A percentile compares a stretch with the other conserved stretches of the same genome.
phyloP scores from a whole-genome alignment of 108 stramenopile species.

The Nitzschia inconspicua region DNA sequence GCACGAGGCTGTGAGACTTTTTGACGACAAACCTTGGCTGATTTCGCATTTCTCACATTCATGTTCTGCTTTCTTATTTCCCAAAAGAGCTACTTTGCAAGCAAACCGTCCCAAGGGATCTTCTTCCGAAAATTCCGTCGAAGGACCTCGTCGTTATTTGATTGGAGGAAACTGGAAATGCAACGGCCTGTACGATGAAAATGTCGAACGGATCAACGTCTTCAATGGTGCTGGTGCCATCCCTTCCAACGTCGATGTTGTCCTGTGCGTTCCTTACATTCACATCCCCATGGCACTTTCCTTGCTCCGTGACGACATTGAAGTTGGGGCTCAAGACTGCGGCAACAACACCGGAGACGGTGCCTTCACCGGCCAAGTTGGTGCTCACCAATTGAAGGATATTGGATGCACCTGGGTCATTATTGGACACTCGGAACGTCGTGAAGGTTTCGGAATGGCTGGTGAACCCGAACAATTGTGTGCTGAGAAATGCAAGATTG shows the following conservation, averaged over 20 bases:
- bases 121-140: conserved; percentile 7
- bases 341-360: conserved; percentile 65
- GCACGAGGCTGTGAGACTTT: no score
- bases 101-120: conserved; percentile 27
- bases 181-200: conserved; percentile 79
- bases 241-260: conserved; percentile 82
- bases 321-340: conserved; percentile 84
- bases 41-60: no score
- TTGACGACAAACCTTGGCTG: no score
- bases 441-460: conserved; percentile 90
- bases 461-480: conserved; percentile 91
- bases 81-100: conserved; percentile 17
- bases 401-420: conserved; percentile 97
- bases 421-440: conserved; percentile 97
- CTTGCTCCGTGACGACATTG: conserved; percentile 74
- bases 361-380: conserved; percentile 97
- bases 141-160: conserved; percentile 72
- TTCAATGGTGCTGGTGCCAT: conserved; percentile 87
- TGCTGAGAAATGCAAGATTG: conserved; percentile 94
- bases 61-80: no score
- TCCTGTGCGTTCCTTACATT: conserved; percentile 73
- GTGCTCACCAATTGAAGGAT: conserved; percentile 86
- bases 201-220: conserved; percentile 63
- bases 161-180: conserved; percentile 96
- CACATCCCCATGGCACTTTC: conserved; percentile 66